Base-by-base conservation (phyloP, 345 rosid genomes). In the Aquilaria malaccensis region DNA sequence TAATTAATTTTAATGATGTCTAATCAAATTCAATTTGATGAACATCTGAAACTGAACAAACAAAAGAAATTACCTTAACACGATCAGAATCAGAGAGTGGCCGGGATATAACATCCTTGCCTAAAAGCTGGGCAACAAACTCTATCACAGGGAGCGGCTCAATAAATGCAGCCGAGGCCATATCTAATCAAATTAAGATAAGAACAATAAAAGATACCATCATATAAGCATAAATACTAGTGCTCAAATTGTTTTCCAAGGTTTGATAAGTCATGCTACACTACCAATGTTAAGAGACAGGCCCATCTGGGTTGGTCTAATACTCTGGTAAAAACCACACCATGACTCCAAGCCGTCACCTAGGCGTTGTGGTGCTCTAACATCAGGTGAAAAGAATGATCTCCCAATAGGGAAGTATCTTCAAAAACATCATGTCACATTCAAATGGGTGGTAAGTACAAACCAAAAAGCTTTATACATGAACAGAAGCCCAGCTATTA, bases 261-360 rank as follows among this genome's bases (percentile, higher is more conserved):
- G 43, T 37, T 37, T 9, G 9, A 11, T 2, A 57, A 56, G 59
- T 65, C 13, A 64, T 2, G 60, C 43, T 37, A 37, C 43, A 37
- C 7, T 86, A 94, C 99, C 99, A 11, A 94, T 90, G 77, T 88
- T 94, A 32, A 94, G 72, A 45, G 97, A 90, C 73, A 94, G 72
- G 69, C 99, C 99, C 99, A 94, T 94, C 47, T 91, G 99, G 0
- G 99, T 94, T 10, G 99, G 97, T 72, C 99, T 83, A 59, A 94
- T 88, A 63, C 99, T 94, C 70, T 94, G 97, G 65, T 90, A 94
- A 72, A 91, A 94, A 33, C 99, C 99, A 58, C 96, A 91, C 99
- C 99, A 94, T 14, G 95, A 86, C 83, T 94, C 96, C 74, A 94
- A 82, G 60, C 99, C 99, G 14, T 94, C 99, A 60, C 99, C 96